phyloP scores from a whole-genome alignment of 306 rosid species.

The Fragaria nilgerrensis region DNA sequence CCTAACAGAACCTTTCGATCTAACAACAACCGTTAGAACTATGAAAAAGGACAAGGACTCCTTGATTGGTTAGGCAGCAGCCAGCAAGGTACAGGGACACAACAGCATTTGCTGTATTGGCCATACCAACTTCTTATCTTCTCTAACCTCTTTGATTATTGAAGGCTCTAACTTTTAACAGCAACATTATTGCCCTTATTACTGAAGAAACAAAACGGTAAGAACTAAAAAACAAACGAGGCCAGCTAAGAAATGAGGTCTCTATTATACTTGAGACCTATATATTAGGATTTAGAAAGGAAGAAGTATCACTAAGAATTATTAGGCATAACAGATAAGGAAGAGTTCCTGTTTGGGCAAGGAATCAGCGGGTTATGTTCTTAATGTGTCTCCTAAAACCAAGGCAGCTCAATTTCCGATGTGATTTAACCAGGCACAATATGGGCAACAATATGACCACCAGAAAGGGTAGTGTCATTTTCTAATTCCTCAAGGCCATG shows the following conservation, averaged over 20 bases:
- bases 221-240: not conserved
- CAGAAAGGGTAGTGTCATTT: conserved; percentile 48
- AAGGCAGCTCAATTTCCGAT: conserved; percentile 43
- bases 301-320: not conserved
- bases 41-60: not conserved
- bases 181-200: not conserved
- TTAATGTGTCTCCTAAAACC: conserved; percentile 39
- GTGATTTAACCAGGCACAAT: conserved; percentile 47
- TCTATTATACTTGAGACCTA: not conserved
- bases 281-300: not conserved
- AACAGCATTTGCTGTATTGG: conserved; percentile 8
- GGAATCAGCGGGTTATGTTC: conserved; percentile 38
- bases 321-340: conserved; percentile 7
- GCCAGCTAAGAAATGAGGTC: not conserved
- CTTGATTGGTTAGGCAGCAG: conserved; percentile 2
- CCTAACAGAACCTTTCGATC: conserved; percentile 1
- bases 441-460: conserved; percentile 64
- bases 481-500: conserved; percentile 22
- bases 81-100: conserved; percentile 8
- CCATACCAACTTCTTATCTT: not conserved
- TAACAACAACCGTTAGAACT: not conserved
- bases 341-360: conserved; percentile 31
- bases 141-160: not conserved
- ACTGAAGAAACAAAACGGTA: not conserved
- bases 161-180: not conserved